Base-by-base conservation (phyloP, 768 basidiomycete genomes). In the Dacryopinax primogenitus region DNA sequence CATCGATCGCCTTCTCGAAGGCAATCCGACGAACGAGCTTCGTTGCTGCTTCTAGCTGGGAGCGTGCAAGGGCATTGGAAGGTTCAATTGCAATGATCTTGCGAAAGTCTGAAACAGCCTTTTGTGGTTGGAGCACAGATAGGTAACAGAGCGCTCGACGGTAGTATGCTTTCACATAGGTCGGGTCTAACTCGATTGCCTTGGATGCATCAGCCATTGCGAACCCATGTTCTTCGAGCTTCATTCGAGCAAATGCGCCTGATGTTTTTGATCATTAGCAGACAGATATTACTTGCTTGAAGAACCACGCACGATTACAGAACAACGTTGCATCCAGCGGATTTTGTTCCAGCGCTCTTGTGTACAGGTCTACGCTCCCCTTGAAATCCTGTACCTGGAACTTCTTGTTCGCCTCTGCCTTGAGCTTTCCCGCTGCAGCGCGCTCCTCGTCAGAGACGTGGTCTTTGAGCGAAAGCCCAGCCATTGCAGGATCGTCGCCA, bases 1-100 rank as follows among this genome's bases (percentile, higher is more conserved):
- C 78, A 71, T 92, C 90, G 67, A 99, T 99, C 18, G 93, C 93
- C 89, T 93, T 94, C 75, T 96, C 92, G 69, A 95, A 95, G 70
- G 92, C 91, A 67, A 91, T 88, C 72, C 85, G 85, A 37, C 91
- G 82, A 63, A 95, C 83, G 61, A 97, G 81, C 76, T 97, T 99
- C 73, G 92, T 88, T 1, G 96, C 96, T 35, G 89, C 83, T 18
- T 85, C 82, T 70, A 98, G 75, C 74, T 98, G 94, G 35, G 82
- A 77, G 65, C 85, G 83, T 11, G 92, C 88, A 12, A 84, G 76
- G 33, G 86, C 85, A 73, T 98, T 98, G 36, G 84, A 82, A 0
- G 95, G 93, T 72, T 99, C 96, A 9, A 98, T 74, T 7, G 78
- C 71, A 21, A 97, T 75, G 16, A 92, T 84, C 74, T 85, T 90